Evolutionary conservation across 305 asterid species (phyloP).

Genomic region (Stenogyne calaminthoides): DNA sequence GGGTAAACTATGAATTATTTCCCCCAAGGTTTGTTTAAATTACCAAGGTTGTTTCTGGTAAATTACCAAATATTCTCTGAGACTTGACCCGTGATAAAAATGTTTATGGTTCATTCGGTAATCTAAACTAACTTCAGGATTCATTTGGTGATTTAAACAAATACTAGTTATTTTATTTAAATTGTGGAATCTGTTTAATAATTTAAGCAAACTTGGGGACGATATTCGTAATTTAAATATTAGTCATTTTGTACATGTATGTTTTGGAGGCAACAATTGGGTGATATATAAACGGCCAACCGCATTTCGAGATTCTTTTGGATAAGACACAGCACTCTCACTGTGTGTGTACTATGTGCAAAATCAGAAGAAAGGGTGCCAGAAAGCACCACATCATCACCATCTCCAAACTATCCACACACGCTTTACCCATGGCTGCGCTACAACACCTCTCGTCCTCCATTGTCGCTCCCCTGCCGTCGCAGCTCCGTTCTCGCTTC

Average conservation of each 20-base stretch:
- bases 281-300: constrained; percentile 29
- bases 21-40: too few relatives aligned
- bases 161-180: too few relatives aligned
- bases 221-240: background rate
- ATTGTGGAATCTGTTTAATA: too few relatives aligned
- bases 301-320: constrained; percentile 30
- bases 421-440: constrained; percentile 27
- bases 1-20: too few relatives aligned
- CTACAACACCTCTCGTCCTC: constrained; percentile 42
- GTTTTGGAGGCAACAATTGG: constrained; percentile 16
- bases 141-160: too few relatives aligned
- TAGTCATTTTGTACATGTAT: too few relatives aligned
- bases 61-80: too few relatives aligned
- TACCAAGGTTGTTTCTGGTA: too few relatives aligned
- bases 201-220: background rate
- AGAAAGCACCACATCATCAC: constrained; percentile 10
- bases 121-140: too few relatives aligned
- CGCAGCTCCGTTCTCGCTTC: constrained; percentile 34
- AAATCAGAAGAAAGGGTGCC: background rate
- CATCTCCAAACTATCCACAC: too few relatives aligned
- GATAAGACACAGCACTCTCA: constrained; percentile 22
- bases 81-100: too few relatives aligned
- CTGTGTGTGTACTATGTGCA: constrained; percentile 9
- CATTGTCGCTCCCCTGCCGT: constrained; percentile 28
- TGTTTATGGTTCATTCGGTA: too few relatives aligned